Percentiles rank a stretch among this genome's conserved stretches.
These are phyloP conservation scores for Arthrinium phaeospermum DNA, from an alignment of 2,329 filamentous ascomycete species.

Conservation along the genomic window DNA sequence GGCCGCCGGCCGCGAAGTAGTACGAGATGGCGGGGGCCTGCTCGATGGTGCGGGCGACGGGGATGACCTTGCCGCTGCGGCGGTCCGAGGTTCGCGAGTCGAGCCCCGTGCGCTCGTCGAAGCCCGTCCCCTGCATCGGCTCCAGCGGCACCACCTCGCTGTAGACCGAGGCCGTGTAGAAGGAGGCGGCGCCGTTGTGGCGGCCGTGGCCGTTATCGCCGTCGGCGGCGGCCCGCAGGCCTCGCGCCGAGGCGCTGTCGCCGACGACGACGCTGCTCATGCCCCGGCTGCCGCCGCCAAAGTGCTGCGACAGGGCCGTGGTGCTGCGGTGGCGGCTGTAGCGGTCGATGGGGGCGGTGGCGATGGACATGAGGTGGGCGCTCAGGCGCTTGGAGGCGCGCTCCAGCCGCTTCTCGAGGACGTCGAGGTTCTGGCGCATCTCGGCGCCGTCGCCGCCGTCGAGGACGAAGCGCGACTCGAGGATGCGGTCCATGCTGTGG, in stretches of 20 bases:
- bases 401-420: background rate
- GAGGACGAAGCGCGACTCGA: constrained; percentile 22
- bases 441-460: background rate
- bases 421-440: constrained; percentile 8
- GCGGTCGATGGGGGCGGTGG: background rate
- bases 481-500: constrained; percentile 35
- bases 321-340: constrained; percentile 1
- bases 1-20: constrained; percentile 12
- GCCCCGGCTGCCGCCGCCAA: background rate
- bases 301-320: background rate
- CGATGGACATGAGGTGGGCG: background rate
- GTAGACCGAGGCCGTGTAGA: constrained; percentile 8
- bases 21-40: constrained; percentile 11
- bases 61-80: background rate
- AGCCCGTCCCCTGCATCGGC: background rate
- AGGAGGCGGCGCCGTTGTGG: background rate
- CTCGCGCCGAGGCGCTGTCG: too few relatives aligned
- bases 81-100: too few relatives aligned
- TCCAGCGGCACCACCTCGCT: constrained; percentile 12
- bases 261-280: background rate
- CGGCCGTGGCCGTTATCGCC: too few relatives aligned
- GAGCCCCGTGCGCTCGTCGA: background rate
- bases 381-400: background rate
- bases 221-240: too few relatives aligned
- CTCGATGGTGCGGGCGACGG: constrained; percentile 8